Evolutionary conservation across 352 stramenopile species (phyloP).

Genomic region (Phytopythium mirpurense): DNA sequence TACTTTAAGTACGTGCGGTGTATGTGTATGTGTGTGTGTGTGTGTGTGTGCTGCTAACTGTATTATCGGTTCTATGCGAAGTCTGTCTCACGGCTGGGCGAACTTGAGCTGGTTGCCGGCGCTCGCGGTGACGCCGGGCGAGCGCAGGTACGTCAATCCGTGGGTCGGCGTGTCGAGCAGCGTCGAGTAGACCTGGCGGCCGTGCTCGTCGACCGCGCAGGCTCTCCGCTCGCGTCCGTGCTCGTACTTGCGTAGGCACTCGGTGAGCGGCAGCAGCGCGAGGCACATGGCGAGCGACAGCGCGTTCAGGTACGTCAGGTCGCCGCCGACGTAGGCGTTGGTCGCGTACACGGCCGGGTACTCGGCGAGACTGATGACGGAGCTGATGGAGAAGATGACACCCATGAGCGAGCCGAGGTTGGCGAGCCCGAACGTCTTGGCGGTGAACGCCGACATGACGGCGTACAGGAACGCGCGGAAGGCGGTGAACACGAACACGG

Average conservation of each 20-base stretch:
- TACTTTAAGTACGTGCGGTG: no score
- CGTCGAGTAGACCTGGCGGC: constrained; percentile 34
- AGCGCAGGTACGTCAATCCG: constrained; percentile 53
- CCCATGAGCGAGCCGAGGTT: constrained; percentile 82
- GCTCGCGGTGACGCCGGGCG: constrained; percentile 18
- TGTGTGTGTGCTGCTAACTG: not conserved
- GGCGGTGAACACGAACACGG: constrained; percentile 78
- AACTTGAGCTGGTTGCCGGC: constrained; percentile 10
- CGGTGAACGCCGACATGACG: constrained; percentile 81
- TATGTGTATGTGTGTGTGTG: no score
- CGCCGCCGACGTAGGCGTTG: constrained; percentile 50
- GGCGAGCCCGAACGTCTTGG: constrained; percentile 83
- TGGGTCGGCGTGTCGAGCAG: constrained; percentile 39
- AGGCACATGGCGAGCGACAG: constrained; percentile 46
- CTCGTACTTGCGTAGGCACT: constrained; percentile 53
- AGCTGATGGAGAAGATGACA: constrained; percentile 78
- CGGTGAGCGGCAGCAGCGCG: constrained; percentile 53
- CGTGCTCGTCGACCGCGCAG: constrained; percentile 16
- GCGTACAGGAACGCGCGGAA: constrained; percentile 86
- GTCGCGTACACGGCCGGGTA: constrained; percentile 73
- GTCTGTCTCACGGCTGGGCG: not conserved
- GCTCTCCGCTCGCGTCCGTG: constrained; percentile 31
- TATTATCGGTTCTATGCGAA: not conserved
- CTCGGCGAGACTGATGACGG: constrained; percentile 66
- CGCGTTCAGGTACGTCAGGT: constrained; percentile 49